phyloP scores from a whole-genome alignment of 2,329 filamentous ascomycete genomes.

The Cryphonectria parasitica region DNA sequence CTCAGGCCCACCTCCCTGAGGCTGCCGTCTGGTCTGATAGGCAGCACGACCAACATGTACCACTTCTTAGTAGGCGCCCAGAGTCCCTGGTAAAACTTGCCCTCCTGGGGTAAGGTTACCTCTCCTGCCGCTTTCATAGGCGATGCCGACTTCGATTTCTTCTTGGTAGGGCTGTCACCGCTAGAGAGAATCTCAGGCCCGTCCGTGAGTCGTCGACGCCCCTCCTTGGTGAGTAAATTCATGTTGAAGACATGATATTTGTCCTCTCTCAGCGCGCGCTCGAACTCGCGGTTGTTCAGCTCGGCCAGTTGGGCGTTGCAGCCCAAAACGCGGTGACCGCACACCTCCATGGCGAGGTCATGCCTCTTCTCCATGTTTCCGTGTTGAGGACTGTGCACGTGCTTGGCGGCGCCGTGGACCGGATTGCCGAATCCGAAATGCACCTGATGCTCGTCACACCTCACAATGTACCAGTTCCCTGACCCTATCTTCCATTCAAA shows the following conservation, averaged over 20 bases:
- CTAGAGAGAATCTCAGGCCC: constrained; percentile 18
- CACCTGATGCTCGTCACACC: constrained; percentile 44
- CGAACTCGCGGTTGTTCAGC: constrained; percentile 41
- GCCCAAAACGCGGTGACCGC: constrained; percentile 42
- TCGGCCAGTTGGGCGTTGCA: constrained; percentile 38
- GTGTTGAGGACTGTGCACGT: constrained; percentile 40
- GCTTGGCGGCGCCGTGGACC: constrained; percentile 44
- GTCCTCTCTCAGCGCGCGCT: constrained; percentile 34
- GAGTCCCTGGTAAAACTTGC: constrained; percentile 41
- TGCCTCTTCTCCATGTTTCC: constrained; percentile 37
- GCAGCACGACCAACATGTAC: constrained; percentile 44
- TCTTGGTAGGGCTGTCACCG: not conserved
- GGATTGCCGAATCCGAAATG: constrained; percentile 42
- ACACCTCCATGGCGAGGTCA: constrained; percentile 36
- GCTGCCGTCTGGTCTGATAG: constrained; percentile 32
- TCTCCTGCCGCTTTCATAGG: constrained; percentile 19
- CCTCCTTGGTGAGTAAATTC: constrained; percentile 28
- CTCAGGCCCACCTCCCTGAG: constrained; percentile 25
- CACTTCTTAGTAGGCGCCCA: constrained; percentile 35
- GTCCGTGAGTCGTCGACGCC: constrained; percentile 21
- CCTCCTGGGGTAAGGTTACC: constrained; percentile 37
- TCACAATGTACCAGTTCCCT: constrained; percentile 43
- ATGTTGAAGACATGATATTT: constrained; percentile 37
- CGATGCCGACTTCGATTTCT: not conserved
- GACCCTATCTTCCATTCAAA: constrained; percentile 37